Evolutionary conservation across 169 alveolate species (phyloP).

Genomic region (Plasmodium gonderi): DNA sequence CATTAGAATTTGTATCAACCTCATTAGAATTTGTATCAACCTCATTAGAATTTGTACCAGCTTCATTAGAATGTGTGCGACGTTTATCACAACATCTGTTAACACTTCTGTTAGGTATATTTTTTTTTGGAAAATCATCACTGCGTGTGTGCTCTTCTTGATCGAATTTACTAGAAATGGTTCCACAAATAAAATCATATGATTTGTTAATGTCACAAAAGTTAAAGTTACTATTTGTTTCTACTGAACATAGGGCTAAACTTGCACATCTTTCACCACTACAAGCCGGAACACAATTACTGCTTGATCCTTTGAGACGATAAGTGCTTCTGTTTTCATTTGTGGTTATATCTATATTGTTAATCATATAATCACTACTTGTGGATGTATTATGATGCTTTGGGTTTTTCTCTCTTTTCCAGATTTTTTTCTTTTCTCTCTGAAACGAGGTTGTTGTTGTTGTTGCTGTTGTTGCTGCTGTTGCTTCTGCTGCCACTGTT

Average conservation of each 20-base stretch:
- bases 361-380: conserved; percentile 3
- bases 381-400: background rate
- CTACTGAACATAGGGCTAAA: background rate
- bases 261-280: background rate
- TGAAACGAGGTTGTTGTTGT: too few species aligned
- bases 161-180: background rate
- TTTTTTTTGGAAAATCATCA: too few species aligned
- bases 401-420: background rate
- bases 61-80: too few species aligned
- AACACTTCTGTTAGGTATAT: too few species aligned
- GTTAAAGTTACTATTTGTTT: background rate
- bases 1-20: too few species aligned
- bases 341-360: conserved; percentile 35
- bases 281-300: background rate
- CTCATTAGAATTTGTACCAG: too few species aligned
- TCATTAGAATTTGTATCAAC: too few species aligned
- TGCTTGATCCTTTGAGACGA: background rate
- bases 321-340: conserved; percentile 9
- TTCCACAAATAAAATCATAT: background rate
- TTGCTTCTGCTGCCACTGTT: too few species aligned
- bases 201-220: background rate
- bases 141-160: background rate
- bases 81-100: too few species aligned
- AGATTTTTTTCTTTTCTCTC: too few species aligned
- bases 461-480: too few species aligned